Evolutionary conservation across 2,329 filamentous ascomycete species (phyloP).

Genomic region (Pseudocercospora pini-densiflorae): DNA sequence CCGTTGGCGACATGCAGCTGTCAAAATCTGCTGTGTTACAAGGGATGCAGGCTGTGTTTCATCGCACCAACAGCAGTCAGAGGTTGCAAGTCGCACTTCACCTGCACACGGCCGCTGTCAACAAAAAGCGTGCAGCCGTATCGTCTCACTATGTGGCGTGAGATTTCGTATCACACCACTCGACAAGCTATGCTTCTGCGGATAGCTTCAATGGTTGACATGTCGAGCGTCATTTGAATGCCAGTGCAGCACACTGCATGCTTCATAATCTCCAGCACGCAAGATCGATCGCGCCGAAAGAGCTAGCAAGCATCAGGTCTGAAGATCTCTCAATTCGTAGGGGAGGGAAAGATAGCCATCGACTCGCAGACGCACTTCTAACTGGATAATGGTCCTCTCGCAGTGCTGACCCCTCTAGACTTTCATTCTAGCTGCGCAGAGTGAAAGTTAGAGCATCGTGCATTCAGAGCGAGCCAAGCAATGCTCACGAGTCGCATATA

Average conservation of each 20-base stretch:
- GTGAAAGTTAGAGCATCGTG: background rate
- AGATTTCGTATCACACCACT: background rate
- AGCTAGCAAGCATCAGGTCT: background rate
- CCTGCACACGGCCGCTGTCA: constrained; percentile 9
- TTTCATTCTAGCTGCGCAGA: too few relatives aligned
- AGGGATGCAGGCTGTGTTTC: background rate
- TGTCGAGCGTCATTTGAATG: background rate
- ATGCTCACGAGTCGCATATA: background rate
- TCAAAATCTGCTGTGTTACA: constrained; percentile 23
- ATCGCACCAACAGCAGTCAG: constrained; percentile 10
- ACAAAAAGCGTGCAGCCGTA: background rate
- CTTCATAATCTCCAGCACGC: background rate
- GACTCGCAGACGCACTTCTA: background rate
- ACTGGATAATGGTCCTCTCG: background rate
- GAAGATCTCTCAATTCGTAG: background rate
- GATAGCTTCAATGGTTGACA: background rate
- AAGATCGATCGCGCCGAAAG: background rate
- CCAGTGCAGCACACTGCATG: background rate
- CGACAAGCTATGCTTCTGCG: background rate
- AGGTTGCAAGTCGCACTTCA: constrained; percentile 10
- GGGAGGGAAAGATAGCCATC: background rate
- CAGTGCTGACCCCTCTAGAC: background rate
- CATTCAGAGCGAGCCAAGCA: background rate
- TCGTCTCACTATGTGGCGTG: constrained; percentile 8
- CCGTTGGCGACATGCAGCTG: constrained; percentile 22